Evolutionary conservation across 805 yeast species (phyloP), one percentile per base, ranked within the genome.

Genomic region (Suhomyces emberorum): DNA sequence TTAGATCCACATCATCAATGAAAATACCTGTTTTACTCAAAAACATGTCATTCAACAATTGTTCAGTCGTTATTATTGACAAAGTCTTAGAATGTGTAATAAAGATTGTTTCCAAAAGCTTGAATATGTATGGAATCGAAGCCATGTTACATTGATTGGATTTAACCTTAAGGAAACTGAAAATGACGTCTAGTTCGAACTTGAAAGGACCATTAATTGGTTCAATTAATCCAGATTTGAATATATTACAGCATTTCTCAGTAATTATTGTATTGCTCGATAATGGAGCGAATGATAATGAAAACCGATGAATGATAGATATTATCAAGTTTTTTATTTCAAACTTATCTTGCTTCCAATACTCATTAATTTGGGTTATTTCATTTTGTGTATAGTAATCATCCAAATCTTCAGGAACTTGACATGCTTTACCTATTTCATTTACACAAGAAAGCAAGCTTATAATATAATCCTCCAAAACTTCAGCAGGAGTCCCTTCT

Each of bases 361-460:
- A 77, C 15, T 49, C 48, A 31, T 52, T 46, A 14, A 41, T 41
- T 4, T 35, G 27, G 17, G 57, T 59, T 15, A 52, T 41, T 33
- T 70, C 69, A 11, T 58, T 63, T 6, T 44, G 48, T 16, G 62
- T 61, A 28, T 57, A 61, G 15, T 58, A 57, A 8, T 67, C 72
- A 28, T 65, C 70, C 2, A 65, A 61, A 16, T 65, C 71, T 18
- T 80, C 87, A 0, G 86, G 81, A 2, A 74, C 57, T 33, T 76
- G 76, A 50, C 83, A 57, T 0, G 88, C 87, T 38, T 79, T 81
- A 0, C 88, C 93, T 3, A 87, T 63, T 35, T 82, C 85, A n/a
- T 71, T 70, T 0, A 88, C 55, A 50, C 88, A 83, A 10, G 74
- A 61, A 17, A 86, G 56, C 30, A 85, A 57, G 16, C 88, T 80